phyloP scores from a whole-genome alignment of 495 filamentous ascomycete species.

The Hyphodiscus hymeniophilus region DNA sequence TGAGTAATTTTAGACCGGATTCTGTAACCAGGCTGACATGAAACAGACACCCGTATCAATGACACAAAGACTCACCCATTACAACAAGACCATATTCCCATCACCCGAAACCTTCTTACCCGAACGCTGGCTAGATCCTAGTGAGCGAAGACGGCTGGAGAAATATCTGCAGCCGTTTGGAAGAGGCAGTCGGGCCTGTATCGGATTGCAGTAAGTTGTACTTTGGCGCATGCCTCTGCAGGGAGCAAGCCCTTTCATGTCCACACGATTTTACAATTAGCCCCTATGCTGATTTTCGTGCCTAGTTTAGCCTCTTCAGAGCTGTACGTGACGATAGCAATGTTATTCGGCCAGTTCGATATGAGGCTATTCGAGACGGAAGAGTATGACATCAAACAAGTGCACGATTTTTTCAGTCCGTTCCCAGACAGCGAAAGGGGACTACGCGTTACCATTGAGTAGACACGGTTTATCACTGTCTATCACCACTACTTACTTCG shows the following conservation, averaged over 20 bases:
- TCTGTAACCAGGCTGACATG: background rate
- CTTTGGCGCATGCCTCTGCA: too few relatives aligned
- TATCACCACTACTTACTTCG: too few relatives aligned
- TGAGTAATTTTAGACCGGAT: background rate
- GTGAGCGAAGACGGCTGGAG: background rate
- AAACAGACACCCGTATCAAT: conserved; percentile 9
- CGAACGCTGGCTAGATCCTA: conserved; percentile 35
- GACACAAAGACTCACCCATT: conserved; percentile 13
- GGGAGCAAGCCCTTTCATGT: too few relatives aligned
- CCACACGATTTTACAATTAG: too few relatives aligned
- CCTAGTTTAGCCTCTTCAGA: background rate
- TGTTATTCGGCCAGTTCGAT: background rate
- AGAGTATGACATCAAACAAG: background rate
- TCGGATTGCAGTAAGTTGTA: background rate
- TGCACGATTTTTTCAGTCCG: conserved; percentile 3
- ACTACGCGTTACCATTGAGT: conserved; percentile 1
- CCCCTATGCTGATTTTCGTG: background rate
- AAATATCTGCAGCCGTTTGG: conserved; percentile 5
- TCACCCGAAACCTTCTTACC: conserved; percentile 32
- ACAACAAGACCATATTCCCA: conserved; percentile 28
- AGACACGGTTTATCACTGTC: too few relatives aligned
- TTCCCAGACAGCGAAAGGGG: conserved; percentile 1
- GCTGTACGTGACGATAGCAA: background rate
- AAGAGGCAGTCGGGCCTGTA: background rate
- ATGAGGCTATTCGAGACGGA: background rate